Conservation (phyloP, 768 basidiomycete genomes). For the Piloderma croceum region DNA sequence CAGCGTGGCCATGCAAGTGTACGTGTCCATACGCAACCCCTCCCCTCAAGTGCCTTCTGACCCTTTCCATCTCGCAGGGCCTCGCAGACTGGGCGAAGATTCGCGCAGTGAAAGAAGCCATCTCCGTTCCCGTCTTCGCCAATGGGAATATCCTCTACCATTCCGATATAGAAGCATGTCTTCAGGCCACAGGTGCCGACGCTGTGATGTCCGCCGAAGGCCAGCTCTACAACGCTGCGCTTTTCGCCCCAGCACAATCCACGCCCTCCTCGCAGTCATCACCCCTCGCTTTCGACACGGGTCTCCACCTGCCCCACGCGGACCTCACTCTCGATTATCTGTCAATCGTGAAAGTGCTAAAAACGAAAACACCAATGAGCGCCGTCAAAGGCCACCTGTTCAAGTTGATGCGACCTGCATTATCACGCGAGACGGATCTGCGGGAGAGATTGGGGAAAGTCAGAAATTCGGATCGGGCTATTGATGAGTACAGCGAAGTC, state of each 20-base stretch:
- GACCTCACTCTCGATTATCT: slow-evolving; percentile 84
- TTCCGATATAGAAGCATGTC: slow-evolving; percentile 71
- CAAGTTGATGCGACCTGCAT: slow-evolving; percentile 80
- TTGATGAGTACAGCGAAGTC: slow-evolving; percentile 46
- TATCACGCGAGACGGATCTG: slow-evolving; percentile 62
- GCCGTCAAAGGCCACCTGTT: slow-evolving; percentile 92
- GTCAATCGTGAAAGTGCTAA: slow-evolving; percentile 62
- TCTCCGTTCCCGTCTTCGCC: slow-evolving; percentile 90
- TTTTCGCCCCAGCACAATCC: slow-evolving; percentile 55
- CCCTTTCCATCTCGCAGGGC: slow-evolving; percentile 43
- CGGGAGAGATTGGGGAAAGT: slow-evolving; percentile 64
- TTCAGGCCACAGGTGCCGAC: slow-evolving; percentile 81
- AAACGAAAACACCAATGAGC: slow-evolving; percentile 64
- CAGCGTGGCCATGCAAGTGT: slow-evolving; percentile 84
- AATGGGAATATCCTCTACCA: slow-evolving; percentile 93
- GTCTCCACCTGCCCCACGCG: slow-evolving; percentile 51
- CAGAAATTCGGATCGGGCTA: slow-evolving; percentile 22
- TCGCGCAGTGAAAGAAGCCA: slow-evolving; percentile 82
- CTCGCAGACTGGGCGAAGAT: slow-evolving; percentile 89
- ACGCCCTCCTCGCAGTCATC: slow-evolving; percentile 8
- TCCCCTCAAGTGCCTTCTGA: slow-evolving; percentile 2
- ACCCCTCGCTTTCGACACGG: slow-evolving; percentile 13
- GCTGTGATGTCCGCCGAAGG: slow-evolving; percentile 96
- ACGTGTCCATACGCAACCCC: slow-evolving; percentile 14
- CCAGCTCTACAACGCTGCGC: slow-evolving; percentile 84